These are phyloP conservation scores for Xylaria bambusicola DNA, from an alignment of 495 filamentous ascomycete species.

Conservation along the genomic window DNA sequence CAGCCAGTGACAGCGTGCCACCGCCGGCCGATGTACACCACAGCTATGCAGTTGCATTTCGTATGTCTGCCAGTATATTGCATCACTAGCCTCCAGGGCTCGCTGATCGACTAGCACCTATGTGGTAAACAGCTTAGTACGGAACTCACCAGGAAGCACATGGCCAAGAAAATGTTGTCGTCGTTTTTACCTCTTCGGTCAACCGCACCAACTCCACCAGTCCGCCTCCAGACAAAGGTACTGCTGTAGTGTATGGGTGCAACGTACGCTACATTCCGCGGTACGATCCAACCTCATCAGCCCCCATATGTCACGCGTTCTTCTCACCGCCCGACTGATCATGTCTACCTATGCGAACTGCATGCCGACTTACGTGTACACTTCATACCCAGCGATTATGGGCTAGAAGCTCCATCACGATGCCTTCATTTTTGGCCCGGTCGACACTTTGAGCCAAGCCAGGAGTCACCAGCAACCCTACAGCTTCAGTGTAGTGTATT, in stretches of 20 bases:
- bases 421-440: conserved; percentile 18
- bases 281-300: conserved; percentile 17
- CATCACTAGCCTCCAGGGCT: conserved; percentile 18
- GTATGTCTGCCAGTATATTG: conserved; percentile 13
- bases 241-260: conserved; percentile 6
- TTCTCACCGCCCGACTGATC: conserved; percentile 20
- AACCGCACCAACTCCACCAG: conserved; percentile 6
- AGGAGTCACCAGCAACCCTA: not conserved
- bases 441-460: not conserved
- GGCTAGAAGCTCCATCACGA: conserved; percentile 20
- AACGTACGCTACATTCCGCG: not conserved
- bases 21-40: conserved; percentile 6
- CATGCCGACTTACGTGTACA: conserved; percentile 24
- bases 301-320: conserved; percentile 17
- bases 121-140: conserved; percentile 3
- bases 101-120: conserved; percentile 15
- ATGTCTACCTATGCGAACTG: conserved; percentile 22
- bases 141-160: conserved; percentile 8
- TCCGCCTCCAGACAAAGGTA: conserved; percentile 9
- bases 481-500: conserved; percentile 14
- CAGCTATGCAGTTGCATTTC: conserved; percentile 13
- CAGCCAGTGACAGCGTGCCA: conserved; percentile 12
- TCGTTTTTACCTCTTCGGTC: conserved; percentile 14
- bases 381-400: conserved; percentile 13
- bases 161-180: conserved; percentile 11